Conservation (phyloP, 306 rosid species). For the Begonia peltatifolia region DNA sequence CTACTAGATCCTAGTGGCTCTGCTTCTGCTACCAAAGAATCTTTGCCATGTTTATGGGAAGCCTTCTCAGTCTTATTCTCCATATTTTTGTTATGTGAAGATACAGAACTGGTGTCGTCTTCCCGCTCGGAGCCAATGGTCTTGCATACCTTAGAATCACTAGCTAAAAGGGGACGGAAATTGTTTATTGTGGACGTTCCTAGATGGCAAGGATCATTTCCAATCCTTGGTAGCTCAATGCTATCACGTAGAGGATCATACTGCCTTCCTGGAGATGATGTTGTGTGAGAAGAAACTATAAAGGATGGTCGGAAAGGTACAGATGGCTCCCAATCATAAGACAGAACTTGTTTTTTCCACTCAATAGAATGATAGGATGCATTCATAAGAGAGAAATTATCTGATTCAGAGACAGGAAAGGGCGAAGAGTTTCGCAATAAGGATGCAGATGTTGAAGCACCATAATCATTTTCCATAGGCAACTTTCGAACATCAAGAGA, state of each 20-base stretch:
- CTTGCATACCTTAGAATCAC: constrained; percentile 32
- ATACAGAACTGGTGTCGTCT: constrained; percentile 61
- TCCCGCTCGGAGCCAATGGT: constrained; percentile 31
- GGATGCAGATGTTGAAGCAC: constrained; percentile 18
- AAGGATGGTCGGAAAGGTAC: constrained; percentile 78
- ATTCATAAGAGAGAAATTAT: constrained; percentile 22
- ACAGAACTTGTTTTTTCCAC: constrained; percentile 27
- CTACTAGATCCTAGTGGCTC: constrained; percentile 43
- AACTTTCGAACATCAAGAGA: constrained; percentile 21
- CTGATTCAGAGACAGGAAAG: constrained; percentile 32
- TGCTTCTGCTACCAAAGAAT: constrained; percentile 27
- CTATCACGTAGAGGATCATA: constrained; percentile 64
- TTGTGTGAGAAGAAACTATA: constrained; percentile 39
- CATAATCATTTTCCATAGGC: constrained; percentile 27
- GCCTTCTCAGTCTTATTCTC: constrained; percentile 34
- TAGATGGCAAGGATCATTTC: constrained; percentile 39
- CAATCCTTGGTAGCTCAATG: constrained; percentile 59
- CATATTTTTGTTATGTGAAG: constrained; percentile 46
- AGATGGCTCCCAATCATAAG: constrained; percentile 85
- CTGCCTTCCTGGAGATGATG: constrained; percentile 36
- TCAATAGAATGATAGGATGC: constrained; percentile 20
- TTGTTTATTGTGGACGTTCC: constrained; percentile 30
- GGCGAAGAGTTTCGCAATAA: constrained; percentile 22
- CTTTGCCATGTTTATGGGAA: constrained; percentile 28
- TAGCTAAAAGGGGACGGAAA: constrained; percentile 19